phyloP scores from a whole-genome alignment of 75 land plant species.

The Cupressus sempervirens region DNA sequence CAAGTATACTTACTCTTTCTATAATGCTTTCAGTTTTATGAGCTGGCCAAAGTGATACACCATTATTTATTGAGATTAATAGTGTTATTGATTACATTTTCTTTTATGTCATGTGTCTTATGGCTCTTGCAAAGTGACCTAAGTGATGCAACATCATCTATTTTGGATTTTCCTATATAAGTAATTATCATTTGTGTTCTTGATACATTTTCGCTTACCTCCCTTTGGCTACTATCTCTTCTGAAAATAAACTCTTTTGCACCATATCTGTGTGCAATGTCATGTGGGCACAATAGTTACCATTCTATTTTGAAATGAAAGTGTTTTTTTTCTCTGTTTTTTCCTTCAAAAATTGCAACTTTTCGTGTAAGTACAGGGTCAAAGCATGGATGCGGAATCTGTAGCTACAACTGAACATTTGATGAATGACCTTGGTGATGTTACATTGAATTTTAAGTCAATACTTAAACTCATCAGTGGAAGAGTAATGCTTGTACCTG shows the following conservation, averaged over 20 bases:
- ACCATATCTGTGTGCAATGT: neutral
- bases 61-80: neutral
- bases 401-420: constrained; percentile 58
- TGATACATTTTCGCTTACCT: neutral
- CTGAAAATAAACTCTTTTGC: neutral
- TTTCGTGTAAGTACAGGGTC: constrained; percentile 34
- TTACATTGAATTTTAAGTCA: constrained; percentile 66
- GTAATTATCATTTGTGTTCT: neutral
- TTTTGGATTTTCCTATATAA: too few relatives aligned
- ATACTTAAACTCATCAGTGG: constrained; percentile 86
- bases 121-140: neutral
- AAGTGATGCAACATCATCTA: neutral
- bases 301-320: neutral
- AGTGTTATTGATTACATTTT: neutral
- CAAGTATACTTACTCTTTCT: constrained; percentile 49
- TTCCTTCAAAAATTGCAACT: neutral
- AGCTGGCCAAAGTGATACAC: too few relatives aligned
- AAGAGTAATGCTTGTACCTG: constrained; percentile 73
- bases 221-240: neutral
- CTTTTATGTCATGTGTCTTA: neutral
- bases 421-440: constrained; percentile 55
- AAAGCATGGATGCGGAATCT: constrained; percentile 71
- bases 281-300: neutral
- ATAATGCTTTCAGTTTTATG: neutral
- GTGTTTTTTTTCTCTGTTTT: neutral